Conservation (phyloP, 345 rosid species). For the Gynandropsis gynandra region DNA sequence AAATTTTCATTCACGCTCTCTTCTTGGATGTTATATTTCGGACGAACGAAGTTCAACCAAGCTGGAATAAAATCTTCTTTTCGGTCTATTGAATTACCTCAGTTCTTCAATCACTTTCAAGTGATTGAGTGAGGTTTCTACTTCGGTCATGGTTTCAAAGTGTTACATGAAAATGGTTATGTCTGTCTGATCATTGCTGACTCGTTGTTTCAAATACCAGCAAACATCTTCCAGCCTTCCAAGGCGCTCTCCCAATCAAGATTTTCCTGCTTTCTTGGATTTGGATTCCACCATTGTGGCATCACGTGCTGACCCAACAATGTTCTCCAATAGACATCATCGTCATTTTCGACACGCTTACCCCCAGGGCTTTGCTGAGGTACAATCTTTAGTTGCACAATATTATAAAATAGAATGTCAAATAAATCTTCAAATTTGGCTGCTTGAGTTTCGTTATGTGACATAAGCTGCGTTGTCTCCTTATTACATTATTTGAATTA, state of each 20-base stretch:
- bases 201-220: slow-evolving; percentile 18
- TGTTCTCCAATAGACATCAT: slow-evolving; percentile 48
- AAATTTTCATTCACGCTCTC: too few relatives aligned
- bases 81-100: too few relatives aligned
- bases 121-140: too few relatives aligned
- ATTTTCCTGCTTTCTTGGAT: slow-evolving; percentile 37
- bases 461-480: not conserved
- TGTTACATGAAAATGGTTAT: slow-evolving; percentile 11
- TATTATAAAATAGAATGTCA: not conserved
- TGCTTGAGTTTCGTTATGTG: slow-evolving; percentile 2
- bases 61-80: too few relatives aligned
- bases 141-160: too few relatives aligned
- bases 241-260: slow-evolving; percentile 36
- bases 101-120: too few relatives aligned
- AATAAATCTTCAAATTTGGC: not conserved
- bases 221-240: slow-evolving; percentile 50
- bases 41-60: not conserved
- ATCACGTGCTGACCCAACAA: slow-evolving; percentile 35
- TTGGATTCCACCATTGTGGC: slow-evolving; percentile 34
- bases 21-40: too few relatives aligned
- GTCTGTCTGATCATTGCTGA: too few relatives aligned
- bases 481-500: too few relatives aligned
- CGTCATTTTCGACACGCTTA: slow-evolving; percentile 69
- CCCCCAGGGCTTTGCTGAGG: slow-evolving; percentile 84
- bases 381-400: slow-evolving; percentile 16